Conservation (phyloP, 139 green algal genomes). For the Chlamydomonas eustigma region DNA sequence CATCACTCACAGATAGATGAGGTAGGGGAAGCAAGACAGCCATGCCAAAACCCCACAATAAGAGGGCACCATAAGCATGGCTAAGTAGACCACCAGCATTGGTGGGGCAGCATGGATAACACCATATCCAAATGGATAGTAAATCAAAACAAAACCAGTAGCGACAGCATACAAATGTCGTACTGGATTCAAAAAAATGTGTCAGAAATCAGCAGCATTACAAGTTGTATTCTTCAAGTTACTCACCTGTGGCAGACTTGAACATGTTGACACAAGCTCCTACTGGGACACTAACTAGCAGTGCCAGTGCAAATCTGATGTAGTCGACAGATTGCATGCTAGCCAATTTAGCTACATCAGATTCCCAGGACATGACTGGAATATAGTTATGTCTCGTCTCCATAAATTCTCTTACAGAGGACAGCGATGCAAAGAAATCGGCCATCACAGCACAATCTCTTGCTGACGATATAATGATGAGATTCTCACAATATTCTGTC, state of each 20-base stretch:
- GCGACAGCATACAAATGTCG: slow-evolving; percentile 3
- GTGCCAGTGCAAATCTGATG: slow-evolving; percentile 1
- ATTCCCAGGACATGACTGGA: slow-evolving; percentile 5
- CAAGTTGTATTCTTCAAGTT: too few species aligned
- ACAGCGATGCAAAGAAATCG: too few species aligned
- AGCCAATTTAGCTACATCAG: not conserved
- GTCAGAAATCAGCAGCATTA: too few species aligned
- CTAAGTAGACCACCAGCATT: not conserved
- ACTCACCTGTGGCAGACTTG: not conserved
- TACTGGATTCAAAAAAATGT: not conserved
- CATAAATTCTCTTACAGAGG: not conserved
- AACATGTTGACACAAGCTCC: not conserved
- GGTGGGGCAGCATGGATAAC: slow-evolving; percentile 4
- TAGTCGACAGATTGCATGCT: slow-evolving; percentile 3
- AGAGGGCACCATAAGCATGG: slow-evolving; percentile 21
- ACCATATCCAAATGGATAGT: slow-evolving; percentile 11
- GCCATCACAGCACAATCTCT: not conserved
- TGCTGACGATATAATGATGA: too few species aligned
- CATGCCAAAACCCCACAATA: slow-evolving; percentile 59
- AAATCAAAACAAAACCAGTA: not conserved
- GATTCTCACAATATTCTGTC: too few species aligned
- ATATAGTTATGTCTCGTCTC: slow-evolving; percentile 4
- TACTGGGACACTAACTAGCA: not conserved
- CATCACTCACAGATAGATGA: slow-evolving; percentile 47
- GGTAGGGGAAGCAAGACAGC: slow-evolving; percentile 70